These are phyloP conservation scores for Amoebophrya sp. DNA, from an alignment of 169 alveolate genomes.

Conservation along the genomic window DNA sequence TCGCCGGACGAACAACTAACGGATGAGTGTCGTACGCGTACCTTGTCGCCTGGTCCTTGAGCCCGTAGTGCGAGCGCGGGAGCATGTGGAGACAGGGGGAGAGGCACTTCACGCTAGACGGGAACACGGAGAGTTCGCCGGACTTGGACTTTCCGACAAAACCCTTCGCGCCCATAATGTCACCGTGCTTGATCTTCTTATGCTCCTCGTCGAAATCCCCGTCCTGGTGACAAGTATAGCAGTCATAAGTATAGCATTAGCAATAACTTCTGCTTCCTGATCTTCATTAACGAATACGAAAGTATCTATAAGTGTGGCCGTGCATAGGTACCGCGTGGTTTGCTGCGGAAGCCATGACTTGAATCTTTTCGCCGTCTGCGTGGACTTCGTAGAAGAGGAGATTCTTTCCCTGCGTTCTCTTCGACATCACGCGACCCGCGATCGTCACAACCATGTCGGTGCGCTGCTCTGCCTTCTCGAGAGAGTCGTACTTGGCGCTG, in stretches of 20 bases:
- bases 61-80: slow-evolving; percentile 83
- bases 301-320: slow-evolving; percentile 11
- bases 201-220: slow-evolving; percentile 49
- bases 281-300: background rate
- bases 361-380: slow-evolving; percentile 69
- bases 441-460: slow-evolving; percentile 38
- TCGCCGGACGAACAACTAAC: too few relatives aligned
- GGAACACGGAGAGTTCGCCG: slow-evolving; percentile 92
- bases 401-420: slow-evolving; percentile 36
- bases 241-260: slow-evolving; percentile 7
- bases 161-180: slow-evolving; percentile 74
- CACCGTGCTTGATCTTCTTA: slow-evolving; percentile 64
- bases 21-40: slow-evolving; percentile 40
- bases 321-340: slow-evolving; percentile 30
- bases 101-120: slow-evolving; percentile 60
- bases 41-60: slow-evolving; percentile 84
- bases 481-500: slow-evolving; percentile 41
- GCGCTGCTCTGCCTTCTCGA: slow-evolving; percentile 51
- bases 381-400: slow-evolving; percentile 73
- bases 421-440: slow-evolving; percentile 67
- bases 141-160: slow-evolving; percentile 76
- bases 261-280: background rate
- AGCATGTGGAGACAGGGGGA: slow-evolving; percentile 92
- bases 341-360: slow-evolving; percentile 55
- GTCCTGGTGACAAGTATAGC: slow-evolving; percentile 30